Base-by-base conservation (phyloP, 257 asterid genomes). In the Solanum phureja region DNA sequence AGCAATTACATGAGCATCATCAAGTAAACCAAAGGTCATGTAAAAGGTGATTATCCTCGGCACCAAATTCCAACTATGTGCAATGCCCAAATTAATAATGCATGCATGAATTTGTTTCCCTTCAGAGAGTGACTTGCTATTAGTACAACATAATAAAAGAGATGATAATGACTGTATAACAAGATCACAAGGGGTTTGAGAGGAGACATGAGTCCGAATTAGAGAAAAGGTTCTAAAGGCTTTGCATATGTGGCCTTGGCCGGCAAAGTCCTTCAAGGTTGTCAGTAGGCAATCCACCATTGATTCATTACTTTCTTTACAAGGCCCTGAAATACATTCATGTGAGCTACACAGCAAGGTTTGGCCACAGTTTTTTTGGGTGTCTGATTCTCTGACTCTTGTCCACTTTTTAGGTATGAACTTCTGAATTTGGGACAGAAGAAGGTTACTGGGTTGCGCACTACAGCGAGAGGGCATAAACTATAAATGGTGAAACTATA, bases 21-120 rank as follows among this genome's bases (percentile, higher is more conserved):
- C 91, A 79, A 90, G 92, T 82, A 87, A 92, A 86, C 46, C 90
- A 87, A 92, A 89, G 56, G 98, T 58, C 12, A 93, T 27, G 37
- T 96, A 94, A 68, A 89, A 92, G 33, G 94, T 91, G 44, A 96
- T 93, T 68, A 95, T 86, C 79, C 94, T 95, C 3, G 96, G 98
- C 82, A 94, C 93, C 92, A 95, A 90, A 7, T 84, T 87, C 16
- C 64, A 89, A 85, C 87, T 91, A 76, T 86, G 87, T 35, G 92
- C 94, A 89, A 91, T 91, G 84, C 98, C 99, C 90, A 90, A 89
- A 29, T 94, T 87, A 82, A 95, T 90, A 87, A 89, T 88, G 71
- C 90, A 94, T 86, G 95, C 94, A 90, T 96, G 99, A 90, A 95
- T 92, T 83, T 94, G 98, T 88, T 93, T 92, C 68, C 98, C 98